These are phyloP conservation scores for Phytophthora citricola DNA, from an alignment of 352 stramenopile genomes.

Conservation along the genomic window DNA sequence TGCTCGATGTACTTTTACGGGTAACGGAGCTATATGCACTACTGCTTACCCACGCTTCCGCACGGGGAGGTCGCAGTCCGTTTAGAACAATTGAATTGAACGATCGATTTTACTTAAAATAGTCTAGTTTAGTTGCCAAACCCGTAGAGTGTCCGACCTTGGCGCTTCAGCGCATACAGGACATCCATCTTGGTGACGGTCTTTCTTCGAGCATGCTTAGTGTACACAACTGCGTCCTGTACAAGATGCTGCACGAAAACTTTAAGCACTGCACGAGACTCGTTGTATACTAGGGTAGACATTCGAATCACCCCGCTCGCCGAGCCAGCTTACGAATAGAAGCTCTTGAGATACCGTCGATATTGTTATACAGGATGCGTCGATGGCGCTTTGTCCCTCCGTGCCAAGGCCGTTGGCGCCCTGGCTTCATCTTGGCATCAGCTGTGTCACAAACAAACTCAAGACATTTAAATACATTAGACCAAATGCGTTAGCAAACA, in stretches of 20 bases:
- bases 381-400: background rate
- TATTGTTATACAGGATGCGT: background rate
- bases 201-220: background rate
- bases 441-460: background rate
- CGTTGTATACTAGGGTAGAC: background rate
- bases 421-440: background rate
- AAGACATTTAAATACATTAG: background rate
- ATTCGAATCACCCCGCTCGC: background rate
- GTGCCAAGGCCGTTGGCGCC: background rate
- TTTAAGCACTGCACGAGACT: background rate
- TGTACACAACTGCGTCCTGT: background rate
- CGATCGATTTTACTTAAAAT: no score
- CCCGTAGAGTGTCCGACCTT: conserved; percentile 2
- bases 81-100: no score
- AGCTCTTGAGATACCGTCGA: background rate
- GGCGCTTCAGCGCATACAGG: conserved; percentile 1
- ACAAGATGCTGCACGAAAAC: background rate
- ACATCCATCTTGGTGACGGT: background rate
- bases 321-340: background rate
- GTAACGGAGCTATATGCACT: no score
- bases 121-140: background rate
- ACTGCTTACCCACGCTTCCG: no score
- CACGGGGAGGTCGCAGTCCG: no score
- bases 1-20: no score
- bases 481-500: no score